Percentiles rank a stretch among this genome's conserved stretches.
Evolutionary conservation across 139 green algal genomes (phyloP).

Genomic region (Tetradesmus obliquus): DNA sequence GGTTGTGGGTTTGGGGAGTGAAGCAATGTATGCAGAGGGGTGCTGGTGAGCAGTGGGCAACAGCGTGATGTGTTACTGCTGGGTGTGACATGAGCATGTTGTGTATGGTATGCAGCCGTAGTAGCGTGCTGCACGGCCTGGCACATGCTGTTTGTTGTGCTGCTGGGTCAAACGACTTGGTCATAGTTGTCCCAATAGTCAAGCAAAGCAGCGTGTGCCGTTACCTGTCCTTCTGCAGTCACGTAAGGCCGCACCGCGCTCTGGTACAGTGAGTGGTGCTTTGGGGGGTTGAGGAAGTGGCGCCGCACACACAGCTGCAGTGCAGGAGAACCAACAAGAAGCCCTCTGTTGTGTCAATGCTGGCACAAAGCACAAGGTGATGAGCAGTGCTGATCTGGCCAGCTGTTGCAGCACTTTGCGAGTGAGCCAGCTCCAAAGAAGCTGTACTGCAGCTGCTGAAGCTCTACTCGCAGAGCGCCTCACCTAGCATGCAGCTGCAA

Average conservation of each 20-base stretch:
- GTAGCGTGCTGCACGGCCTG: too few relatives aligned
- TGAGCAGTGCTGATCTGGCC: neutral
- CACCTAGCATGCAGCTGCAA: neutral
- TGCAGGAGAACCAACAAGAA: neutral
- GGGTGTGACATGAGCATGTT: too few relatives aligned
- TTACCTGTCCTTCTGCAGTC: constrained; percentile 36
- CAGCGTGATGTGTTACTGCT: neutral
- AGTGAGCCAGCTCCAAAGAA: neutral
- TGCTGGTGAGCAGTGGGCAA: neutral
- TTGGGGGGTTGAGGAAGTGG: constrained; percentile 25
- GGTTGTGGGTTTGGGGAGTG: neutral
- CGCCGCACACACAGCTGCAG: constrained; percentile 35
- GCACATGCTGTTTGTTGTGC: too few relatives aligned
- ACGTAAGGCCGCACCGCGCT: constrained; percentile 23
- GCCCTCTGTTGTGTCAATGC: neutral
- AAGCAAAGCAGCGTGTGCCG: neutral
- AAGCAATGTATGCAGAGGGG: neutral
- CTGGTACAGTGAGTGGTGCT: constrained; percentile 33
- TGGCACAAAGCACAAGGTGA: neutral
- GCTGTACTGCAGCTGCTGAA: neutral
- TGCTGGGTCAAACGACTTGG: too few relatives aligned
- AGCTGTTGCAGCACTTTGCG: neutral
- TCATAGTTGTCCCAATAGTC: too few relatives aligned
- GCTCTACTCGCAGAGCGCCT: neutral
- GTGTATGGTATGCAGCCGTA: too few relatives aligned